A percentile compares a stretch with the other conserved stretches of the same genome.
These are phyloP conservation scores for Lactarius indigo DNA, from an alignment of 768 basidiomycete species.

Conservation along the genomic window DNA sequence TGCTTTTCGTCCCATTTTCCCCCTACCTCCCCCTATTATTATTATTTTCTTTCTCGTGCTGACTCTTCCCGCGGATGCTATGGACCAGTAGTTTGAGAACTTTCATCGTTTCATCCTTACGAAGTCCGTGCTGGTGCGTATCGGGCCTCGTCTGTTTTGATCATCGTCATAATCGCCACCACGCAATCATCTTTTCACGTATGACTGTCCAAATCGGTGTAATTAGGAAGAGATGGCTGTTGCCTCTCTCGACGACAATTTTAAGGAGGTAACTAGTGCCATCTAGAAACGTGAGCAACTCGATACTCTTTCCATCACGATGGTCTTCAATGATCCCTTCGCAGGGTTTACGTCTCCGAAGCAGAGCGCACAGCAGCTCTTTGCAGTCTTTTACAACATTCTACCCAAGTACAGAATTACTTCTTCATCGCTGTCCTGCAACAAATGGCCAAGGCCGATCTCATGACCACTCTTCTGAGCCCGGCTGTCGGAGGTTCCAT, in stretches of 20 bases:
- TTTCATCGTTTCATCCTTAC: slow-evolving; percentile 94
- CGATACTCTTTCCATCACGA: slow-evolving; percentile 39
- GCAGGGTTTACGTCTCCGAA: slow-evolving; percentile 99
- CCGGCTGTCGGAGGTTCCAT: slow-evolving; percentile 87
- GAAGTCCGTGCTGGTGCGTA: slow-evolving; percentile 78
- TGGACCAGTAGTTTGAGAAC: slow-evolving; percentile 99
- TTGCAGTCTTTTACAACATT: slow-evolving; percentile 98
- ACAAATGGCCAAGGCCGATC: slow-evolving; percentile 97
- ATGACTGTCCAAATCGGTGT: neutral
- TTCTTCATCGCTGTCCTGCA: slow-evolving; percentile 98
- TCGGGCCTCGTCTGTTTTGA: no score
- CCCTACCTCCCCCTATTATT: neutral
- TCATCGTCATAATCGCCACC: no score
- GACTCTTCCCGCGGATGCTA: slow-evolving; percentile 62
- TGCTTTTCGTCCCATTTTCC: neutral
- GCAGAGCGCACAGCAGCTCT: slow-evolving; percentile 80
- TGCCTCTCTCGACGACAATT: slow-evolving; percentile 89
- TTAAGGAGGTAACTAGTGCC: slow-evolving; percentile 48
- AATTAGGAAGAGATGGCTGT: no score
- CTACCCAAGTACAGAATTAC: slow-evolving; percentile 93
- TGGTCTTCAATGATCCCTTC: slow-evolving; percentile 93
- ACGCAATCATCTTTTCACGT: no score
- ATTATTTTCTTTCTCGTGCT: no score
- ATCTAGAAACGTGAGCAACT: no score
- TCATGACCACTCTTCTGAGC: slow-evolving; percentile 93